Conservation (phyloP, 164 flowering plant species). For the Sedum album region DNA sequence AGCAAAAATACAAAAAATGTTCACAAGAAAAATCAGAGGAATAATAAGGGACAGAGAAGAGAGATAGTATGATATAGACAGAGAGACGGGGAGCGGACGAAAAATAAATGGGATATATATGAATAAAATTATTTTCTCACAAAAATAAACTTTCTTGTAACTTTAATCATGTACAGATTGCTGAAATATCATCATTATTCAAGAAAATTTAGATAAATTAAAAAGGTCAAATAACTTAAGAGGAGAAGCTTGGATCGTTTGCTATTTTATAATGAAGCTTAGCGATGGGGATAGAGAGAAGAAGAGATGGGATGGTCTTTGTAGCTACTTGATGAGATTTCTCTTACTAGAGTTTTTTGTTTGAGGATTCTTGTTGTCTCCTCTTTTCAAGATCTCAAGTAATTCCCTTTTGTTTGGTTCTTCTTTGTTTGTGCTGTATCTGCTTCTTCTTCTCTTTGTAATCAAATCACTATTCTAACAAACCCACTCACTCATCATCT, state of each 20-base stretch:
- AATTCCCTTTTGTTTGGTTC: conserved; percentile 7
- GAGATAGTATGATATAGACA: neutral
- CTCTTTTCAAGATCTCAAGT: conserved; percentile 9
- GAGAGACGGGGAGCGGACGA: neutral
- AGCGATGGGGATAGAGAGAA: neutral
- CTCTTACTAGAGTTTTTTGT: conserved; percentile 7
- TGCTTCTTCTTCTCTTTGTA: conserved; percentile 7
- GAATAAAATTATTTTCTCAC: neutral
- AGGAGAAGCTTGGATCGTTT: neutral
- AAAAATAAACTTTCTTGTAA: neutral
- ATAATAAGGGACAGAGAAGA: neutral
- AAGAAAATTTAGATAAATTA: too few relatives aligned
- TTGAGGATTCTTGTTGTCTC: conserved; percentile 10
- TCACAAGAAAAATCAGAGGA: conserved; percentile 6
- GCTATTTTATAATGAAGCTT: conserved; percentile 1
- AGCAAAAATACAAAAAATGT: conserved; percentile 3
- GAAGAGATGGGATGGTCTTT: conserved; percentile 1
- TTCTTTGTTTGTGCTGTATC: conserved; percentile 8
- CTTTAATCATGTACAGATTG: neutral
- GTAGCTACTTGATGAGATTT: conserved; percentile 6
- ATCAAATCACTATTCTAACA: conserved; percentile 7
- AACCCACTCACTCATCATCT: conserved; percentile 8
- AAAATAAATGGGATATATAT: neutral
- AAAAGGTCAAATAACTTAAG: neutral
- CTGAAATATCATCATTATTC: neutral